phyloP scores from a whole-genome alignment of 352 stramenopile species.

The Pythium apleroticum region DNA sequence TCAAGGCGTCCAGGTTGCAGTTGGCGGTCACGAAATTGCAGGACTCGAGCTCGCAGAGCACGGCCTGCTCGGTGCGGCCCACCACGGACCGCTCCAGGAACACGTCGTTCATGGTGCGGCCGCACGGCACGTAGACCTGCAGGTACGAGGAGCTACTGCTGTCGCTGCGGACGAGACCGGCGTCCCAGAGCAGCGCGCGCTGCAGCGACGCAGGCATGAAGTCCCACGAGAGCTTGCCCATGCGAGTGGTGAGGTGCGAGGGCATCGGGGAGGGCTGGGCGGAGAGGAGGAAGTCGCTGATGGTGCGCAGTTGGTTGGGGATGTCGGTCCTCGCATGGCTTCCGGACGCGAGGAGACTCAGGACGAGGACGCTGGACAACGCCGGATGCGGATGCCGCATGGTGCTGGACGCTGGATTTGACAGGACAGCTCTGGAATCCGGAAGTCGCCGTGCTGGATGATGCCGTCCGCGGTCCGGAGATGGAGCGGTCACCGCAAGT shows the following conservation, averaged over 20 bases:
- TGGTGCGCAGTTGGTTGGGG: not conserved
- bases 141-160: conserved; percentile 8
- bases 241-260: not conserved
- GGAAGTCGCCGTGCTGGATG: not conserved
- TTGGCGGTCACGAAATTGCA: conserved; percentile 1
- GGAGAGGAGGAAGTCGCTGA: not conserved
- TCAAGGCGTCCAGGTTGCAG: conserved; percentile 5
- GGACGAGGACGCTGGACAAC: not conserved
- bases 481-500: not conserved
- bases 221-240: not conserved
- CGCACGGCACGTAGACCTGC: conserved; percentile 21
- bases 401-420: not conserved
- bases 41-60: not conserved
- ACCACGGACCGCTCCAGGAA: conserved; percentile 7
- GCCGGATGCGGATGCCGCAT: conserved; percentile 3
- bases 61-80: not conserved
- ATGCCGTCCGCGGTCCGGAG: not conserved
- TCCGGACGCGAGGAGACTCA: not conserved
- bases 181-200: conserved; percentile 17
- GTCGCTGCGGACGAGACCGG: conserved; percentile 3
- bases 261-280: not conserved
- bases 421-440: not conserved
- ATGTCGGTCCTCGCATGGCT: not conserved
- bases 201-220: not conserved
- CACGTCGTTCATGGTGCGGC: conserved; percentile 26